Evolutionary conservation across 2,329 filamentous ascomycete genomes (phyloP).

Genomic region (Fusarium foetens): DNA sequence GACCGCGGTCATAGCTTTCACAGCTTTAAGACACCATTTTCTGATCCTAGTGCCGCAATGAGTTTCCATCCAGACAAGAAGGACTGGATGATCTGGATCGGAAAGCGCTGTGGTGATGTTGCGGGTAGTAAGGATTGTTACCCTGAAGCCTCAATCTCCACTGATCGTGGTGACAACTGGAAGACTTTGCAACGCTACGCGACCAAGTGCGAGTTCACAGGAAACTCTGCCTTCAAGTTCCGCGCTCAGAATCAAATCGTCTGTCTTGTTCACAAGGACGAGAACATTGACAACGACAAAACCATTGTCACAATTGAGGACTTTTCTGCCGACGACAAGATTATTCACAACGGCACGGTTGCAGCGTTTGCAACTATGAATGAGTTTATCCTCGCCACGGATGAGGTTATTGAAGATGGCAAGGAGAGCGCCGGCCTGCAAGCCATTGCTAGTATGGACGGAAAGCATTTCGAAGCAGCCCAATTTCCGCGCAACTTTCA

Average conservation of each 20-base stretch:
- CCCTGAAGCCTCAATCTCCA: constrained; percentile 78
- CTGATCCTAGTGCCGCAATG: constrained; percentile 59
- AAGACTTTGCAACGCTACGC: constrained; percentile 77
- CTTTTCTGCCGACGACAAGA: constrained; percentile 74
- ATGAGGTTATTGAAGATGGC: constrained; percentile 65
- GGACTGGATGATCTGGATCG: constrained; percentile 94
- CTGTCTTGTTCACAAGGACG: constrained; percentile 66
- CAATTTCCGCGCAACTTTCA: constrained; percentile 88
- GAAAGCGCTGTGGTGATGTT: constrained; percentile 71
- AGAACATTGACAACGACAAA: constrained; percentile 68
- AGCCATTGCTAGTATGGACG: constrained; percentile 87
- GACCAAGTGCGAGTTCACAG: constrained; percentile 87
- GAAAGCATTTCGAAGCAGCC: constrained; percentile 81
- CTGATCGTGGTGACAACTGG: constrained; percentile 85
- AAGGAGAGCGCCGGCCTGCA: constrained; percentile 70
- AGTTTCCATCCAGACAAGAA: constrained; percentile 86
- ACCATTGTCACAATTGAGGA: constrained; percentile 82
- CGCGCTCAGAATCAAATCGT: constrained; percentile 66
- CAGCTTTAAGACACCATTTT: constrained; percentile 75
- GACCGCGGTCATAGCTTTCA: constrained; percentile 81
- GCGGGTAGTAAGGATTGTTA: constrained; percentile 69
- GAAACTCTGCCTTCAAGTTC: constrained; percentile 65
- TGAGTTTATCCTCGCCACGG: constrained; percentile 93
- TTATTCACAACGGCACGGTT: constrained; percentile 65
- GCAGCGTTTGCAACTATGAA: constrained; percentile 93